Percentiles rank a stretch among this genome's conserved stretches.
Evolutionary conservation across 1,284 basidiomycete genomes (phyloP).

Genomic region (Microbotryum violaceum): DNA sequence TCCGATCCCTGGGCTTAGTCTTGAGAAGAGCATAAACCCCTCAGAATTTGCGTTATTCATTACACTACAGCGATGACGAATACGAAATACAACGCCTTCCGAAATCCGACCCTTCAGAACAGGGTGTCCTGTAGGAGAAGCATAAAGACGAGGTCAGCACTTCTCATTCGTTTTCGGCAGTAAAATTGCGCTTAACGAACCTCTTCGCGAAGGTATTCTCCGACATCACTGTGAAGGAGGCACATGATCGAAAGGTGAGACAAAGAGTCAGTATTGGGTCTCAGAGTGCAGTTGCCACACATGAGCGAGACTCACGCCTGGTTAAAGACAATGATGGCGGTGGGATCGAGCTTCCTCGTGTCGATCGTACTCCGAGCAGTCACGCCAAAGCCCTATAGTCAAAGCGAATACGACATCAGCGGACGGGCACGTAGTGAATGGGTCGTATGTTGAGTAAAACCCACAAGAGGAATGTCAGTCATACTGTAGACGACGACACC

Average conservation of each 20-base stretch:
- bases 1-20: too few relatives aligned
- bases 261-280: slow-evolving; percentile 1
- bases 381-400: slow-evolving; percentile 82
- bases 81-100: too few relatives aligned
- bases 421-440: background rate
- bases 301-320: slow-evolving; percentile 67
- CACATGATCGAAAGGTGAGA: slow-evolving; percentile 6
- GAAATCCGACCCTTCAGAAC: slow-evolving; percentile 44
- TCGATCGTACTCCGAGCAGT: slow-evolving; percentile 93
- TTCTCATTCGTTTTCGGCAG: background rate
- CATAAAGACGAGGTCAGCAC: slow-evolving; percentile 12
- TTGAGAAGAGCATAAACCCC: too few relatives aligned
- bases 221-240: slow-evolving; percentile 64
- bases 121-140: slow-evolving; percentile 54
- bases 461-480: slow-evolving; percentile 81
- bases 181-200: slow-evolving; percentile 43
- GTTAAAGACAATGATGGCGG: slow-evolving; percentile 95
- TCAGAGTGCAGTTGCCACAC: background rate
- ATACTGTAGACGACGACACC: slow-evolving; percentile 96
- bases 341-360: slow-evolving; percentile 96
- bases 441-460: slow-evolving; percentile 31
- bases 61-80: too few relatives aligned
- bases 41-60: too few relatives aligned
- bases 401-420: slow-evolving; percentile 13
- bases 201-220: slow-evolving; percentile 92